Evolutionary conservation across 1,284 basidiomycete genomes (phyloP).

Genomic region (Albatrellus sp.): DNA sequence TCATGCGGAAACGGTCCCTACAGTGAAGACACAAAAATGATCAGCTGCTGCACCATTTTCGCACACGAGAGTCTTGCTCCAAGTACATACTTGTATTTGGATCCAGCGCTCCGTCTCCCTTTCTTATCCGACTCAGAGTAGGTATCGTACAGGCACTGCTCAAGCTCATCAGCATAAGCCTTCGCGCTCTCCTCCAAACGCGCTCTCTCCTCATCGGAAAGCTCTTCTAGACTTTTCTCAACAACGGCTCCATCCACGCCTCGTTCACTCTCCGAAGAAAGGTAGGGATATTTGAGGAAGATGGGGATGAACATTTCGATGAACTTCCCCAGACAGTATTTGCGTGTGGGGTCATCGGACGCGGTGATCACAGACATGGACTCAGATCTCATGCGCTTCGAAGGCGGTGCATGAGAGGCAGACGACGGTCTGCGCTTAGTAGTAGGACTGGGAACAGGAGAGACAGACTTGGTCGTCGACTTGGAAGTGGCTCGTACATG

Average conservation of each 20-base stretch:
- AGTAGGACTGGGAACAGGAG: constrained; percentile 12
- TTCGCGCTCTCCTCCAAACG: constrained; percentile 39
- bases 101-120: constrained; percentile 51
- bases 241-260: constrained; percentile 16
- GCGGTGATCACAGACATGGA: constrained; percentile 15
- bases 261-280: constrained; percentile 13
- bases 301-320: constrained; percentile 56
- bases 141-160: constrained; percentile 56
- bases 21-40: constrained; percentile 3
- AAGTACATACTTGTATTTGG: constrained; percentile 65
- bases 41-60: neutral
- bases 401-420: constrained; percentile 7
- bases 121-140: constrained; percentile 69
- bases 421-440: constrained; percentile 31
- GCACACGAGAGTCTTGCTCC: too few relatives aligned
- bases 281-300: constrained; percentile 48
- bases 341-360: constrained; percentile 58
- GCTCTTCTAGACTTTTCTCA: constrained; percentile 17
- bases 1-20: constrained; percentile 76
- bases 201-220: constrained; percentile 50
- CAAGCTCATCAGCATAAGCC: constrained; percentile 52
- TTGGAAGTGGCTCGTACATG: constrained; percentile 4
- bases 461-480: constrained; percentile 7
- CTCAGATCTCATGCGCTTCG: constrained; percentile 29
- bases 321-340: constrained; percentile 64